Evolutionary conservation across 192 early-diverging fungal genomes (phyloP), one percentile per base, ranked within the genome.

Genomic region (Podila verticillata): DNA sequence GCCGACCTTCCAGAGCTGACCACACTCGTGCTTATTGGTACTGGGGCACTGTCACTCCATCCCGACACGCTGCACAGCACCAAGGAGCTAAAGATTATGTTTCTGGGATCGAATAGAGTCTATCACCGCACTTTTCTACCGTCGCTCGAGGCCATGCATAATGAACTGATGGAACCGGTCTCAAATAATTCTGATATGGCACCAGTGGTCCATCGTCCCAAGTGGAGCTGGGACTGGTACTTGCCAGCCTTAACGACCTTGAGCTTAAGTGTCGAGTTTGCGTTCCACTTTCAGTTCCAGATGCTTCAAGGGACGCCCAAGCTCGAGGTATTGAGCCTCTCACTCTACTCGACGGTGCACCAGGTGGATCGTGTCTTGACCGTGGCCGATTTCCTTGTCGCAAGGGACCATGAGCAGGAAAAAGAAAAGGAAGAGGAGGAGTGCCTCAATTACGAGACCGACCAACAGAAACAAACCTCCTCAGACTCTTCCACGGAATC

Each of bases 151-250:
- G 29, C 28, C 19, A 34, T 49, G 24, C 30, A 24, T 26, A 17
- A 32, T 5, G 15, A 48, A 4, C 29, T 13, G 17, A 20, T 39
- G 29, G n/a, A n/a, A 22, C 0, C 8, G 1, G 10, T 13, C 28
- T 29, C 4, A 0, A 48, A n/a, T 26, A 48, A n/a, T 17, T 8
- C 10, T 39, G 13, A 0, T 1, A 17, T 5, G 12, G 17, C 26
- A 31, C 20, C 8, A 4, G 15, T 49, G 62, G 29, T 48, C 8
- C 35, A 44, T 17, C 62, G 62, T 13, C 36, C 39, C 17, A 9
- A n/a, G 20, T 63, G 62, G 62, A 48, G 4, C 17, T 66, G 64
- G 64, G 64, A 66, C 22, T 66, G 64, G 64, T 32, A 35, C 48
- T 30, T 66, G 64, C 48, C 49, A 7, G 7, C 34, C 29, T 20